Conservation (phyloP, 2,329 filamentous ascomycete species). For the Penicillium polonicum region DNA sequence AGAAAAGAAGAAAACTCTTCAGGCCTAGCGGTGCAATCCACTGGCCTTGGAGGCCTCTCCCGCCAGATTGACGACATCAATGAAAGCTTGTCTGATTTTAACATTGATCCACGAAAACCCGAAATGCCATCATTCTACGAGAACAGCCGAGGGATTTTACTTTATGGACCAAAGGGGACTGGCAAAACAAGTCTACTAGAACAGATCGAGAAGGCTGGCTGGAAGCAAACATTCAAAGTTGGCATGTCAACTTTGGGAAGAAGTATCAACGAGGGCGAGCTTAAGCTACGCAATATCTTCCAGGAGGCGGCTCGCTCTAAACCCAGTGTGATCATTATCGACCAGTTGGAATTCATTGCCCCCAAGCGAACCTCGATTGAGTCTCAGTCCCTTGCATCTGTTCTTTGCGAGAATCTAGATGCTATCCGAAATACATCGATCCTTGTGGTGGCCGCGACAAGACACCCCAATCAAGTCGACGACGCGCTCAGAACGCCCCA, state of each 20-base stretch:
- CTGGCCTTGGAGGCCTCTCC: conserved; percentile 66
- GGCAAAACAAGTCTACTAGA: conserved; percentile 77
- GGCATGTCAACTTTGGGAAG: conserved; percentile 35
- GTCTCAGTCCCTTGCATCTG: conserved; percentile 36
- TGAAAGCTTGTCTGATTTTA: conserved; percentile 60
- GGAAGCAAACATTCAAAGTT: conserved; percentile 64
- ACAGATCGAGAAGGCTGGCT: conserved; percentile 64
- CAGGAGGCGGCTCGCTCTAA: conserved; percentile 65
- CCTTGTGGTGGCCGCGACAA: conserved; percentile 72
- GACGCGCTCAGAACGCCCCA: conserved; percentile 62
- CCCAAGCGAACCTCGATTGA: conserved; percentile 55
- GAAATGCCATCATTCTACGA: conserved; percentile 44
- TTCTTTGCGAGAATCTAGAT: conserved; percentile 44
- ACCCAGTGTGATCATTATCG: conserved; percentile 76
- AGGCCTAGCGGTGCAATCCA: conserved; percentile 35
- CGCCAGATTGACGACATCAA: conserved; percentile 67
- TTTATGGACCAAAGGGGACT: conserved; percentile 80
- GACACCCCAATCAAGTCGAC: conserved; percentile 71
- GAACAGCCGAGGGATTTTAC: conserved; percentile 60
- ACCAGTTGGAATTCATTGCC: conserved; percentile 71
- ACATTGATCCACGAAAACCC: conserved; percentile 29
- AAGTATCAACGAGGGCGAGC: conserved; percentile 46
- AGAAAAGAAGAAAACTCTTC: conserved; percentile 13
- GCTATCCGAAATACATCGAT: conserved; percentile 53
- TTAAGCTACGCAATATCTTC: conserved; percentile 66